phyloP scores from a whole-genome alignment of 768 basidiomycete genomes.

The Nidula microcarpa region DNA sequence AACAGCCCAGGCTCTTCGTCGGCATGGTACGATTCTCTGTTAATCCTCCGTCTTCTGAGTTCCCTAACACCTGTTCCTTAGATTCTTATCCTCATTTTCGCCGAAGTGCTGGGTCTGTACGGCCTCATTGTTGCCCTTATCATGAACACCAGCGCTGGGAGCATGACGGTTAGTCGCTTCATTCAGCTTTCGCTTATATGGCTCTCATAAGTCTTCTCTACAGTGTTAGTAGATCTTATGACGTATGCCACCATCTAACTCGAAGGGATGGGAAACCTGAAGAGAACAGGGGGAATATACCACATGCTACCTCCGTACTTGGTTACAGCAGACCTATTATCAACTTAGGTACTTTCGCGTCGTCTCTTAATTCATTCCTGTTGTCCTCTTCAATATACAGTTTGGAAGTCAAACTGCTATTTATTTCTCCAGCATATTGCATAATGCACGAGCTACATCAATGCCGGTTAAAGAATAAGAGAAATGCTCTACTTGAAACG shows the following conservation, averaged over 20 bases:
- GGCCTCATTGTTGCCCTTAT: slow-evolving; percentile 94
- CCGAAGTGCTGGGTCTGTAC: slow-evolving; percentile 91
- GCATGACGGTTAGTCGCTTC: slow-evolving; percentile 24
- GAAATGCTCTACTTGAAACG: too few species aligned
- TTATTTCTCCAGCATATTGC: too few species aligned
- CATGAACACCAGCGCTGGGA: slow-evolving; percentile 76
- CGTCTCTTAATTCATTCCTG: background rate
- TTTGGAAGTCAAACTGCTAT: too few species aligned
- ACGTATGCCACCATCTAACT: too few species aligned
- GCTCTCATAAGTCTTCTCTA: too few species aligned
- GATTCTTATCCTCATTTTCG: slow-evolving; percentile 98
- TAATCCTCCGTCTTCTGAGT: background rate
- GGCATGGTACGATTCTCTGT: slow-evolving; percentile 66
- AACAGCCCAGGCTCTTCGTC: slow-evolving; percentile 91
- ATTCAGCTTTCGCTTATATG: too few species aligned
- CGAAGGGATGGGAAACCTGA: background rate
- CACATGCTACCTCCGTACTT: background rate
- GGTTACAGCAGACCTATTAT: background rate
- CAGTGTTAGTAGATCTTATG: too few species aligned
- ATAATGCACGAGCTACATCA: too few species aligned
- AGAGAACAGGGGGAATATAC: background rate
- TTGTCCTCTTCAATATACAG: too few species aligned
- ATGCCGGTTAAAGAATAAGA: too few species aligned
- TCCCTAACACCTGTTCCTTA: slow-evolving; percentile 16
- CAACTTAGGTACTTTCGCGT: background rate